A percentile compares a stretch with the other conserved stretches of the same genome.
Evolutionary conservation across 108 stramenopile genomes (phyloP).

Genomic region (Parietichytrium sp.): DNA sequence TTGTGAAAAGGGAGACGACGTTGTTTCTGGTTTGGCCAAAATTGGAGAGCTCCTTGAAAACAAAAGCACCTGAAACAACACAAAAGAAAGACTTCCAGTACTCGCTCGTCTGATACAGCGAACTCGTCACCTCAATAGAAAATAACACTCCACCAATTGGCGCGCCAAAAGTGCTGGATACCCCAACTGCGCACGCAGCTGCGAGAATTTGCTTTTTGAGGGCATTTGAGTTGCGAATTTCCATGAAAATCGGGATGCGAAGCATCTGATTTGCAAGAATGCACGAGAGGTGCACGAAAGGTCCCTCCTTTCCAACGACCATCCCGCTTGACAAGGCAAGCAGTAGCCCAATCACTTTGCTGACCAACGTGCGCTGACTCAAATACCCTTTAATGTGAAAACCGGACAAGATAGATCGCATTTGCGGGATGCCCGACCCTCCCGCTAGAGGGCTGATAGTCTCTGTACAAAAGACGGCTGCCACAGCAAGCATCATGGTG

Average conservation of each 20-base stretch:
- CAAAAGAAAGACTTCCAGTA: slow-evolving; percentile 57
- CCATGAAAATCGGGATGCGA: slow-evolving; percentile 41
- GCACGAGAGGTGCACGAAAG: slow-evolving; percentile 67
- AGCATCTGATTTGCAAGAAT: background rate
- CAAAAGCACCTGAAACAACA: slow-evolving; percentile 47
- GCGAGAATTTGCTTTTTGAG: slow-evolving; percentile 50
- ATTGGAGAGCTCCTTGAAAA: slow-evolving; percentile 23
- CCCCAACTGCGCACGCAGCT: slow-evolving; percentile 57
- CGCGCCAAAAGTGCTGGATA: slow-evolving; percentile 53
- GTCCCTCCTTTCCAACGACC: slow-evolving; percentile 76
- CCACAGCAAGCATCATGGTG: slow-evolving; percentile 4
- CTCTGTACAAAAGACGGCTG: background rate
- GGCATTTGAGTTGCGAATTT: background rate
- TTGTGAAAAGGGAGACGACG: background rate
- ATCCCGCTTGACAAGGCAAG: slow-evolving; percentile 58
- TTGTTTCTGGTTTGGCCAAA: slow-evolving; percentile 36
- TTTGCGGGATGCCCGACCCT: slow-evolving; percentile 45
- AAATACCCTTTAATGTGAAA: slow-evolving; percentile 22
- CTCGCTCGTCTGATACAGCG: slow-evolving; percentile 52
- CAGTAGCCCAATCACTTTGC: slow-evolving; percentile 49
- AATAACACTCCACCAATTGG: slow-evolving; percentile 64
- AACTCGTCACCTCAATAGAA: slow-evolving; percentile 56
- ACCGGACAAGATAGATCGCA: slow-evolving; percentile 39
- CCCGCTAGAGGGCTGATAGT: background rate
- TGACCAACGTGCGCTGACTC: background rate